Conservation (phyloP, 139 green algal genomes). For the Yamagishiella unicocca region DNA sequence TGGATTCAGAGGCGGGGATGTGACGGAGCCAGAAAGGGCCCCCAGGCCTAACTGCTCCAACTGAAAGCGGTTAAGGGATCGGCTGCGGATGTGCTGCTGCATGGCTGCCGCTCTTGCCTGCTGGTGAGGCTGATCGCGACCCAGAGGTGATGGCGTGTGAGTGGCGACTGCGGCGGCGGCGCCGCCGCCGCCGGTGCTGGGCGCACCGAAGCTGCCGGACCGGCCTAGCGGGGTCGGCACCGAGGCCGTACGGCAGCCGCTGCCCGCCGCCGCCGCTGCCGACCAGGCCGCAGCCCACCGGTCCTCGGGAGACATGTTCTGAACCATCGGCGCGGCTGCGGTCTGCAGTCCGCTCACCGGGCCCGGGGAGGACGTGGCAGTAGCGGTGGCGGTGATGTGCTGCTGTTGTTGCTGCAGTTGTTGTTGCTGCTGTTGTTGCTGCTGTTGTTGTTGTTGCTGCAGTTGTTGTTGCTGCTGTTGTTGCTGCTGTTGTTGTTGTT, state of each 20-base stretch:
- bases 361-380: too few species aligned
- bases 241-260: neutral
- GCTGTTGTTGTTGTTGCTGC: too few species aligned
- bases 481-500: too few species aligned
- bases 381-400: too few species aligned
- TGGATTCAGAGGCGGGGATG: too few species aligned
- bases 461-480: too few species aligned
- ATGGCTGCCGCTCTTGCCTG: constrained; percentile 19
- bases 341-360: neutral
- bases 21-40: too few species aligned
- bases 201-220: neutral
- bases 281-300: constrained; percentile 26
- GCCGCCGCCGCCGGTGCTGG: neutral
- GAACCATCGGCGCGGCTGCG: neutral
- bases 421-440: too few species aligned
- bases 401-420: too few species aligned
- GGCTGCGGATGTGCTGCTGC: constrained; percentile 35
- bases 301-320: neutral
- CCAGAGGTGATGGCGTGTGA: constrained; percentile 29
- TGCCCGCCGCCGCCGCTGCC: neutral
- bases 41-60: constrained; percentile 19
- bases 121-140: constrained; percentile 16
- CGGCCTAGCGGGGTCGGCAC: too few species aligned
- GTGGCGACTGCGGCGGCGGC: too few species aligned
- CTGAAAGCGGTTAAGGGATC: constrained; percentile 41